Conservation (phyloP, 768 basidiomycete species). For the Suillus clintonianus region DNA sequence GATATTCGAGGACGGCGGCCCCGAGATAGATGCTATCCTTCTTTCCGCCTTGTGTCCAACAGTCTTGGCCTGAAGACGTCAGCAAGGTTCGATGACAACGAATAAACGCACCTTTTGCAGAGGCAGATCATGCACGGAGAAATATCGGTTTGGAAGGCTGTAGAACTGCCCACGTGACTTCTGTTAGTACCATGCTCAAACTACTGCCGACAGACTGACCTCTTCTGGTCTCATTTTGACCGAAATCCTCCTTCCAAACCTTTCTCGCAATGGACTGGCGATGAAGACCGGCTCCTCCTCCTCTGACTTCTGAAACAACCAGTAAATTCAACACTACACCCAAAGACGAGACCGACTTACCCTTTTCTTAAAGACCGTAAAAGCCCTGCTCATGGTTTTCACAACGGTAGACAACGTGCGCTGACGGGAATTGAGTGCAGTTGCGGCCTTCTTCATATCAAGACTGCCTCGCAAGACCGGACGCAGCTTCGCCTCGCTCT, state of each 20-base stretch:
- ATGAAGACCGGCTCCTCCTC: slow-evolving; percentile 25
- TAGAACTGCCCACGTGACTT: slow-evolving; percentile 21
- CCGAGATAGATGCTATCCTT: slow-evolving; percentile 21
- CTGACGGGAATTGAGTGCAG: slow-evolving; percentile 11
- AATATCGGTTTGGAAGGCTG: slow-evolving; percentile 30
- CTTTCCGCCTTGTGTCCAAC: slow-evolving; percentile 21
- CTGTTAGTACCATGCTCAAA: not conserved
- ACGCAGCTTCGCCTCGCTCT: slow-evolving; percentile 7
- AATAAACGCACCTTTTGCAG: slow-evolving; percentile 14
- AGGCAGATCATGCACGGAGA: slow-evolving; percentile 27
- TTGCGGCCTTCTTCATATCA: slow-evolving; percentile 11
- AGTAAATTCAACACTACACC: not conserved
- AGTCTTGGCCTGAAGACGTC: slow-evolving; percentile 1
- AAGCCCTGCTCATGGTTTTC: slow-evolving; percentile 24
- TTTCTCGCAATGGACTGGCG: slow-evolving; percentile 28
- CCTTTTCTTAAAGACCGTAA: slow-evolving; percentile 27
- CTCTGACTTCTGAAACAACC: slow-evolving; percentile 17
- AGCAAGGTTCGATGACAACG: not conserved
- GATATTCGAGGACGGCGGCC: slow-evolving; percentile 13
- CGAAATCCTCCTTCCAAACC: slow-evolving; percentile 31
- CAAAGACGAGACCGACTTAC: slow-evolving; percentile 8
- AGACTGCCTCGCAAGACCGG: slow-evolving; percentile 8
- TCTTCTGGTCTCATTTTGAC: slow-evolving; percentile 25
- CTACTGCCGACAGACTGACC: slow-evolving; percentile 16
- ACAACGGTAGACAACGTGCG: slow-evolving; percentile 18